A percentile compares a stretch with the other conserved stretches of the same genome.
These are phyloP conservation scores for Peterozyma toletana DNA, from an alignment of 805 yeast species.

Conservation along the genomic window DNA sequence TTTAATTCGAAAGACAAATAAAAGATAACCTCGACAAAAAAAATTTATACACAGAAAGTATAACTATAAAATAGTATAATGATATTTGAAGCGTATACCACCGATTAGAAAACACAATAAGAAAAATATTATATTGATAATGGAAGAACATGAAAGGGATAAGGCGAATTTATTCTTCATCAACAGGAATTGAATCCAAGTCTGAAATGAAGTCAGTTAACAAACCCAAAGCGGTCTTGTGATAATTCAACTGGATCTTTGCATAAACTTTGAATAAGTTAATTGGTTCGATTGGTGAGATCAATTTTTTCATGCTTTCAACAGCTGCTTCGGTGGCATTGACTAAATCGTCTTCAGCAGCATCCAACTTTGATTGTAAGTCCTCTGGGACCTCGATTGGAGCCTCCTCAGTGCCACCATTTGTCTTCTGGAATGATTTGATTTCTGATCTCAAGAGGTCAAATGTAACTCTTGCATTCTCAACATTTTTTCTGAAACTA, in stretches of 20 bases:
- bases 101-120: no score
- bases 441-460: slow-evolving; percentile 62
- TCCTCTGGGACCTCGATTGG: slow-evolving; percentile 38
- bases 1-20: no score
- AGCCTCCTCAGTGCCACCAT: slow-evolving; percentile 22
- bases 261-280: slow-evolving; percentile 59
- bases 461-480: slow-evolving; percentile 60
- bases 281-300: slow-evolving; percentile 60
- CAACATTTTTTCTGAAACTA: slow-evolving; percentile 60
- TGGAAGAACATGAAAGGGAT: no score
- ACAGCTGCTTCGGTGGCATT: slow-evolving; percentile 74
- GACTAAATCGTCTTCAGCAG: slow-evolving; percentile 71
- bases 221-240: slow-evolving; percentile 43
- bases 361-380: slow-evolving; percentile 44
- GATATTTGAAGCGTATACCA: no score
- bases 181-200: slow-evolving; percentile 34
- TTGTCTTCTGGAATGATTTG: slow-evolving; percentile 21
- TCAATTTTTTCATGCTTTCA: slow-evolving; percentile 66
- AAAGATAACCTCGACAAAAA: no score
- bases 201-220: slow-evolving; percentile 37
- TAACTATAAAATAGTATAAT: no score
- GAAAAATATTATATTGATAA: no score
- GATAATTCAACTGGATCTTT: slow-evolving; percentile 62
- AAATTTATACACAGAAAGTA: no score
- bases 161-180: slow-evolving; percentile 22